These are phyloP conservation scores for Heterobasidion irregulare DNA, from an alignment of 1,284 basidiomycete species.

Conservation along the genomic window DNA sequence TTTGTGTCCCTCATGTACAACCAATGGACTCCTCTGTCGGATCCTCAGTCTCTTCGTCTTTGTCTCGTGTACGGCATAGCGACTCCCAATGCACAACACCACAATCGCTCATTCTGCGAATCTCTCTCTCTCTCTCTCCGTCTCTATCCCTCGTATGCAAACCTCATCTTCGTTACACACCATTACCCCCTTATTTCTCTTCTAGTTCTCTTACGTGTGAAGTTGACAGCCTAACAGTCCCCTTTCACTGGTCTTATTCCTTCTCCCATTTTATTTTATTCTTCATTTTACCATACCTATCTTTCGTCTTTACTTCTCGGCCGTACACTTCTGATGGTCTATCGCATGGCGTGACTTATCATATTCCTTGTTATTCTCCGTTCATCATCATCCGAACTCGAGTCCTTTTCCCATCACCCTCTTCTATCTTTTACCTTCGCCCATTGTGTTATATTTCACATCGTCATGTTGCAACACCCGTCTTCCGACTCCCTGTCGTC, in stretches of 20 bases:
- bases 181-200: conserved; percentile 8
- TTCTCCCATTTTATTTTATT: conserved; percentile 55
- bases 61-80: conserved; percentile 12
- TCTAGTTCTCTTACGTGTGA: conserved; percentile 28
- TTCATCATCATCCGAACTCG: conserved; percentile 19
- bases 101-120: conserved; percentile 7
- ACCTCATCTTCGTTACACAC: conserved; percentile 12
- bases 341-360: conserved; percentile 15
- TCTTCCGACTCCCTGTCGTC: conserved; percentile 28
- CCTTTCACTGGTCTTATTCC: conserved; percentile 13
- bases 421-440: conserved; percentile 18
- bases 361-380: conserved; percentile 19
- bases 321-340: conserved; percentile 23
- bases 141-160: conserved; percentile 11
- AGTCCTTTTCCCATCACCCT: conserved; percentile 20
- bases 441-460: conserved; percentile 26
- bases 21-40: conserved; percentile 11
- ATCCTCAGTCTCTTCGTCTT: conserved; percentile 7
- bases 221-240: conserved; percentile 28
- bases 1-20: conserved; percentile 13
- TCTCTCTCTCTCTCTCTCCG: neutral
- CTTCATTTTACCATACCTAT: conserved; percentile 58
- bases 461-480: conserved; percentile 43
- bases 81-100: conserved; percentile 11
- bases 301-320: conserved; percentile 15